Conservation (phyloP, 495 filamentous ascomycete species). For the Daldinia caldariorum region DNA sequence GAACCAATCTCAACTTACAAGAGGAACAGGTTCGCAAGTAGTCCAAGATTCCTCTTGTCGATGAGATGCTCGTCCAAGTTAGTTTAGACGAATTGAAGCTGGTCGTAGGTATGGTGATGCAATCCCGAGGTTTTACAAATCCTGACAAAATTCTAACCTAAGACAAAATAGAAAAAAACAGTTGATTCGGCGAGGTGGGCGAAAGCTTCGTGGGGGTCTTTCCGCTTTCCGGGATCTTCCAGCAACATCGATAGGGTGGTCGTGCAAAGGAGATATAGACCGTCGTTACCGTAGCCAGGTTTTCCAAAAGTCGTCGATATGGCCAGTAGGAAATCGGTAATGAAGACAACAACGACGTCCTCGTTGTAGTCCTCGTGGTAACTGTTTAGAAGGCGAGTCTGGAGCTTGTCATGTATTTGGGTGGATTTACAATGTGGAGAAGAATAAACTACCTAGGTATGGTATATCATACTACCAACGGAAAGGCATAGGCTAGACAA, state of each 20-base stretch:
- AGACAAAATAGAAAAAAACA: slow-evolving; percentile 29
- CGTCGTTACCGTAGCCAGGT: slow-evolving; percentile 26
- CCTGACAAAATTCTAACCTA: slow-evolving; percentile 19
- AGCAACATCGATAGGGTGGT: slow-evolving; percentile 35
- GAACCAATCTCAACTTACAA: slow-evolving; percentile 12
- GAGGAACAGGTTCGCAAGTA: slow-evolving; percentile 16
- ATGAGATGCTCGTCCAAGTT: slow-evolving; percentile 18
- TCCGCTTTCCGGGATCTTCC: slow-evolving; percentile 34
- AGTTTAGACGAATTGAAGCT: slow-evolving; percentile 24
- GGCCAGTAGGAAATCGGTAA: slow-evolving; percentile 24
- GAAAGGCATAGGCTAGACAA: slow-evolving; percentile 41
- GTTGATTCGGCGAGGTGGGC: slow-evolving; percentile 31
- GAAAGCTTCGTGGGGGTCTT: slow-evolving; percentile 43
- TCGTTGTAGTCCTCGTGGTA: slow-evolving; percentile 42
- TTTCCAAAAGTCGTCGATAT: slow-evolving; percentile 27
- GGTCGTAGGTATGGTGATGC: slow-evolving; percentile 23
- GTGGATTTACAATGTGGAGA: slow-evolving; percentile 45
- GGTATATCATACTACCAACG: slow-evolving; percentile 42
- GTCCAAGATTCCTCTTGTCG: slow-evolving; percentile 16
- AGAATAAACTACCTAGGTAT: slow-evolving; percentile 31
- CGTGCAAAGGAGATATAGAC: slow-evolving; percentile 26
- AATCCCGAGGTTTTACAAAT: slow-evolving; percentile 22
- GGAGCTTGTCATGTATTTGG: slow-evolving; percentile 45
- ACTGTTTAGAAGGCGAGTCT: slow-evolving; percentile 37
- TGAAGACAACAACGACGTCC: slow-evolving; percentile 33